Evolutionary conservation across 306 rosid genomes (phyloP).

Genomic region (Dalbergia oliveri): DNA sequence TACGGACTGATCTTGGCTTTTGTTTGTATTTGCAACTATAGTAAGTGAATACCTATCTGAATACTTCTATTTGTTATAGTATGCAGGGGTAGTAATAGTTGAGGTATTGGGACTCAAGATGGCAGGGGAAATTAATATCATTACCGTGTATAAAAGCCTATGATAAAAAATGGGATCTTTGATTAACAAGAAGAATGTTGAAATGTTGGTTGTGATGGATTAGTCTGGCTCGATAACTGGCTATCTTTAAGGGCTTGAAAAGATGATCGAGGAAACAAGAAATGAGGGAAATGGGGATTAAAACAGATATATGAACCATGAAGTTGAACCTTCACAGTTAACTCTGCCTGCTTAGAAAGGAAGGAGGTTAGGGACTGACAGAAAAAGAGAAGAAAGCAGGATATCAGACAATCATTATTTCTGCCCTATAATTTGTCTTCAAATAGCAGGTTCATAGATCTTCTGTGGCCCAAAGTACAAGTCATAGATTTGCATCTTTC

Average conservation of each 20-base stretch:
- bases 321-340: conserved; percentile 4
- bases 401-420: background rate
- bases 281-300: background rate
- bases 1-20: background rate
- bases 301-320: background rate
- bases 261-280: background rate
- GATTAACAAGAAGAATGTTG: conserved; percentile 31
- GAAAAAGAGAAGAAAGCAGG: conserved; percentile 14
- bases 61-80: background rate
- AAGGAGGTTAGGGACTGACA: background rate
- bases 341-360: conserved; percentile 4
- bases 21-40: conserved; percentile 7
- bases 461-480: background rate
- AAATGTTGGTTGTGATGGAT: conserved; percentile 30
- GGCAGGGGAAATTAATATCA: background rate
- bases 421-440: background rate
- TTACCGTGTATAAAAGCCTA: conserved; percentile 4
- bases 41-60: background rate
- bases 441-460: background rate
- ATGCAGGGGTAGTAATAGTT: conserved; percentile 1
- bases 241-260: background rate
- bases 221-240: conserved; percentile 19
- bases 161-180: conserved; percentile 6
- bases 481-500: background rate
- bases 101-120: conserved; percentile 13